These are phyloP conservation scores for Hyaloperonospora brassicae DNA, from an alignment of 352 stramenopile genomes.

Conservation along the genomic window DNA sequence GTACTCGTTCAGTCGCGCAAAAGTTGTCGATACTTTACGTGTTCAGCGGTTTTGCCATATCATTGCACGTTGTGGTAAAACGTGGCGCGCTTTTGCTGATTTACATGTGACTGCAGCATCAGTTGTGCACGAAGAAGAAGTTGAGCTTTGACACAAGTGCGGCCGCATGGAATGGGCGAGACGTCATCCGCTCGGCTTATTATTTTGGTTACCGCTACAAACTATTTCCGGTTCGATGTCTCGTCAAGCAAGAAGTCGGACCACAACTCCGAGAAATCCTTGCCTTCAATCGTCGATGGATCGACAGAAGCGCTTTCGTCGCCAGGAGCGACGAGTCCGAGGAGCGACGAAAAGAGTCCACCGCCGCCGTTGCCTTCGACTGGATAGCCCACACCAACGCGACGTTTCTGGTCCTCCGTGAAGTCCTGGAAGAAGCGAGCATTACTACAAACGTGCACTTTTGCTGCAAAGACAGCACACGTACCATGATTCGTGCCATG, in stretches of 20 bases:
- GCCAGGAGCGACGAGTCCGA: slow-evolving; percentile 36
- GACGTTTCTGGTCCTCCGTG: slow-evolving; percentile 57
- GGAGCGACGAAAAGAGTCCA: slow-evolving; percentile 58
- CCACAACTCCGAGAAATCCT: slow-evolving; percentile 67
- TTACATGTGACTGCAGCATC: no score
- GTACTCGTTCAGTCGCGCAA: no score
- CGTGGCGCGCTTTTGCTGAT: no score
- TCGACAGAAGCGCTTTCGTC: slow-evolving; percentile 14
- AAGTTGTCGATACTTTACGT: no score
- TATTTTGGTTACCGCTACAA: not conserved
- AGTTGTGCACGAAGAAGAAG: no score
- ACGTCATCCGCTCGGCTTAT: not conserved
- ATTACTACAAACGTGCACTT: not conserved
- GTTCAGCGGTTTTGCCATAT: no score
- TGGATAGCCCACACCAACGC: slow-evolving; percentile 43
- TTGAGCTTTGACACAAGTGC: no score
- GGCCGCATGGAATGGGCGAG: no score
- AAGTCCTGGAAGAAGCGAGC: slow-evolving; percentile 30
- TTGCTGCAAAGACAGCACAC: not conserved
- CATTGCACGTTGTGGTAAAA: no score
- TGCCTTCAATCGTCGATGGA: slow-evolving; percentile 37
- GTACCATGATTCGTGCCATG: slow-evolving; percentile 68
- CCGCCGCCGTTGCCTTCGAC: slow-evolving; percentile 55
- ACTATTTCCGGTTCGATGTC: slow-evolving; percentile 20
- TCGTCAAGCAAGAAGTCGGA: slow-evolving; percentile 63